Percentiles rank a stretch among this genome's conserved stretches.
These are phyloP conservation scores for Sarocladium strictum DNA, from an alignment of 2,329 filamentous ascomycete species.

Conservation along the genomic window DNA sequence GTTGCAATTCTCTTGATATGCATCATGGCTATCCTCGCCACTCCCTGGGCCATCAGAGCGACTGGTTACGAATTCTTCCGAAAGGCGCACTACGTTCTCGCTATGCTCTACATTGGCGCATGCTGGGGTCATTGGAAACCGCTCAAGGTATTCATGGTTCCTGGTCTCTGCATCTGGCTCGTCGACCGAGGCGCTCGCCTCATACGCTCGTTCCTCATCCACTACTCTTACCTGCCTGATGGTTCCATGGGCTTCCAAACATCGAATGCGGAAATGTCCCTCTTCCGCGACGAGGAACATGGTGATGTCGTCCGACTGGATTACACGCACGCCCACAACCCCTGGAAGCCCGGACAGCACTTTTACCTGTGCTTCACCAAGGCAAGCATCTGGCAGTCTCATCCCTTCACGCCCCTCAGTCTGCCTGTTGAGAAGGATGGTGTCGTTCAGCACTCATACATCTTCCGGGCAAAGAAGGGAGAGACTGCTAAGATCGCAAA, in stretches of 20 bases:
- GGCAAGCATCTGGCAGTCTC: conserved; percentile 63
- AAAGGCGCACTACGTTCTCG: conserved; percentile 66
- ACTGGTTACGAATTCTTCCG: conserved; percentile 76
- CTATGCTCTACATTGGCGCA: conserved; percentile 67
- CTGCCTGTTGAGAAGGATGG: conserved; percentile 36
- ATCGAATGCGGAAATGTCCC: conserved; percentile 36
- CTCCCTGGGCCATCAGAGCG: conserved; percentile 47
- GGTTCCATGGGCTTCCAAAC: conserved; percentile 47
- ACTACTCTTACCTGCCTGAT: conserved; percentile 45
- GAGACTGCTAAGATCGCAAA: conserved; percentile 51
- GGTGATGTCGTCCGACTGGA: conserved; percentile 62
- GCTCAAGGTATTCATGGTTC: conserved; percentile 62
- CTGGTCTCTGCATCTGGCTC: conserved; percentile 58
- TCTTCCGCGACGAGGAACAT: conserved; percentile 49
- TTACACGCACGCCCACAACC: conserved; percentile 52
- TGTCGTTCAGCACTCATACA: conserved; percentile 45
- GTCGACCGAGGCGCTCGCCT: conserved; percentile 57
- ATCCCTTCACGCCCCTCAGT: conserved; percentile 62
- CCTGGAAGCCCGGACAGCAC: conserved; percentile 63
- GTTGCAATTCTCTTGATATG: conserved; percentile 61
- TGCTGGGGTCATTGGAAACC: conserved; percentile 70
- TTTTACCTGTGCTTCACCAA: conserved; percentile 65
- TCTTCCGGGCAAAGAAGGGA: conserved; percentile 51
- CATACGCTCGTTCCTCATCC: conserved; percentile 47
- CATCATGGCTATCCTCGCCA: conserved; percentile 54